A percentile compares a stretch with the other conserved stretches of the same genome.
These are phyloP conservation scores for Arthroderma sp. DNA, from an alignment of 2,329 filamentous ascomycete genomes.

Conservation along the genomic window DNA sequence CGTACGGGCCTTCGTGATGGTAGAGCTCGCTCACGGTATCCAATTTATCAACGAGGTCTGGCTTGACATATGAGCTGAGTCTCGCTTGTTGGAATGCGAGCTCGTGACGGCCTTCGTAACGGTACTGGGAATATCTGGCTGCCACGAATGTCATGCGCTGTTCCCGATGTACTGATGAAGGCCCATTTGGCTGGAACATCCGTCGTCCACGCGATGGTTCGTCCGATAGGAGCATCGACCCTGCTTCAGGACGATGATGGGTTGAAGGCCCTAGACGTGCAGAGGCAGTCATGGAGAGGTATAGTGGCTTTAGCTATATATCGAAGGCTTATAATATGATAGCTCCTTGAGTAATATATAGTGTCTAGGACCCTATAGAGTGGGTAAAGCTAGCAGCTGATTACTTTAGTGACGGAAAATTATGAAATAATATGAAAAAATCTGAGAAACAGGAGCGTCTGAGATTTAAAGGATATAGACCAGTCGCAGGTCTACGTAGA, in stretches of 20 bases:
- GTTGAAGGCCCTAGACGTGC: neutral
- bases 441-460: neutral
- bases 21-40: conserved; percentile 40
- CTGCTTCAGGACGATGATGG: neutral
- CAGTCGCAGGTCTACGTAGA: neutral
- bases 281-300: neutral
- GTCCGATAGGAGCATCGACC: neutral
- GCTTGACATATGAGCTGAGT: conserved; percentile 35
- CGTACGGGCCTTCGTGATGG: conserved; percentile 86
- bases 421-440: neutral
- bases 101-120: neutral
- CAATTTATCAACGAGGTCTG: conserved; percentile 70
- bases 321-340: neutral
- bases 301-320: neutral
- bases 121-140: neutral
- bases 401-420: neutral
- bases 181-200: neutral
- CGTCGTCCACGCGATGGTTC: neutral
- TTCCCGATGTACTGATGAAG: neutral
- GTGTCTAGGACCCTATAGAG: neutral
- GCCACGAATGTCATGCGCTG: neutral
- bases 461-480: neutral
- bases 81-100: neutral
- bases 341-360: neutral
- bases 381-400: neutral